phyloP scores from a whole-genome alignment of 225 moss, liverwort and hornwort species.

The Antitrichia curtipendula region DNA sequence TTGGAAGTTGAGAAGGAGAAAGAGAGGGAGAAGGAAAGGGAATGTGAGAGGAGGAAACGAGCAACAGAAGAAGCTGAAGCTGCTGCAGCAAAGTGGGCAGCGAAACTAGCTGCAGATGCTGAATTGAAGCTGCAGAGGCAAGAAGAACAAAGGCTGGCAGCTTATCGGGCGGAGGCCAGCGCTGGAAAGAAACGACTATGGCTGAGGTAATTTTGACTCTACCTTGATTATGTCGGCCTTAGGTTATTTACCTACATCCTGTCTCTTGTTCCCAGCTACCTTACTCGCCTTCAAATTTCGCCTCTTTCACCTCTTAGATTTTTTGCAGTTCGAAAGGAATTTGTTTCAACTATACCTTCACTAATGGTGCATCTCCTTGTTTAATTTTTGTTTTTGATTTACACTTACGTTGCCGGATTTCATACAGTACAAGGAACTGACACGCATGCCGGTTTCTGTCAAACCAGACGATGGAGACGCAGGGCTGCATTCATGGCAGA shows the following conservation, averaged over 20 bases:
- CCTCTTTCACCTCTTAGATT: not conserved
- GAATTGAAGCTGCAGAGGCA: conserved; percentile 45
- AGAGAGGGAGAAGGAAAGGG: conserved; percentile 49
- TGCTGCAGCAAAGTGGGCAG: conserved; percentile 63
- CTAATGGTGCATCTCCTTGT: not conserved
- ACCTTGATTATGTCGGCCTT: not conserved
- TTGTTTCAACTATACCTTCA: not conserved
- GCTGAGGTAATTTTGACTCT: conserved; percentile 43
- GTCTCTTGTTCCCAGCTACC: not conserved
- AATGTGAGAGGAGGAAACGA: conserved; percentile 48
- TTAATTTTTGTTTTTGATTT: not conserved
- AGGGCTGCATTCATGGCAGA: conserved; percentile 33
- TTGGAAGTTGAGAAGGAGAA: conserved; percentile 34
- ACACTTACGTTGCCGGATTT: not conserved
- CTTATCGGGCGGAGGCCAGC: conserved; percentile 52
- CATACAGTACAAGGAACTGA: not conserved
- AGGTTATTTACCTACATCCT: not conserved
- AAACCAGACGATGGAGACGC: conserved; percentile 70
- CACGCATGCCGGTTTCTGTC: not conserved
- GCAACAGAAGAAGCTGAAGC: conserved; percentile 63
- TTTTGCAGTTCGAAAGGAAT: not conserved
- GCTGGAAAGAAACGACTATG: conserved; percentile 65
- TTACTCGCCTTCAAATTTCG: not conserved
- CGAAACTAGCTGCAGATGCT: conserved; percentile 63
- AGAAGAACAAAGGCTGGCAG: conserved; percentile 43